These are phyloP conservation scores for Rhododendron mucronatum DNA, from an alignment of 148 eudicot species.

Conservation along the genomic window DNA sequence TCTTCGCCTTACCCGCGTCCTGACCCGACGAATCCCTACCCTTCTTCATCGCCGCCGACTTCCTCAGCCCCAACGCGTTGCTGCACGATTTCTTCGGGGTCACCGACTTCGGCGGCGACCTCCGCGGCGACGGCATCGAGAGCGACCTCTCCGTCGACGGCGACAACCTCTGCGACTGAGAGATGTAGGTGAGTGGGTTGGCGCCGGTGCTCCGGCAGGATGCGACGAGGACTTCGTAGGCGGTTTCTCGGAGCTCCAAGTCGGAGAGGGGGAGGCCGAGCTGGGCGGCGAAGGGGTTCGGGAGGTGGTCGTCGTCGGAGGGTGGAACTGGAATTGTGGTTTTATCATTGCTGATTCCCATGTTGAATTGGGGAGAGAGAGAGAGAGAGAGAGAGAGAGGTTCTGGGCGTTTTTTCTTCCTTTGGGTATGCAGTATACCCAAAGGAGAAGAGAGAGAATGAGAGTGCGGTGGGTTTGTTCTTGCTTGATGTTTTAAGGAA, in stretches of 20 bases:
- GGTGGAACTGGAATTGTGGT: background rate
- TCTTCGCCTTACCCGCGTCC: constrained; percentile 24
- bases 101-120: constrained; percentile 31
- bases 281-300: constrained; percentile 54
- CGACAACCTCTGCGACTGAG: constrained; percentile 32
- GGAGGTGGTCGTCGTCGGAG: constrained; percentile 6
- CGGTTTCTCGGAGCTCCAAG: constrained; percentile 81
- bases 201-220: constrained; percentile 76
- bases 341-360: constrained; percentile 8
- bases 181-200: constrained; percentile 59
- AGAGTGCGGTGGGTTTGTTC: constrained; percentile 14
- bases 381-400: background rate
- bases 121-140: constrained; percentile 27
- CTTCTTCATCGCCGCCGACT: constrained; percentile 20
- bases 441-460: background rate
- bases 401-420: background rate
- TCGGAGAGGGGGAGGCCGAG: constrained; percentile 35
- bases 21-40: background rate
- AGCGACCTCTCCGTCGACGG: constrained; percentile 16
- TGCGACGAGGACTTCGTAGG: constrained; percentile 73
- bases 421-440: background rate
- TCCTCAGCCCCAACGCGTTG: constrained; percentile 41
- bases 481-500: constrained; percentile 50
- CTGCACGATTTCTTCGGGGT: constrained; percentile 10
- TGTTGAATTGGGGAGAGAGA: background rate